These are phyloP conservation scores for Hypoxylon intermedium DNA, from an alignment of 495 filamentous ascomycete species.

Conservation along the genomic window DNA sequence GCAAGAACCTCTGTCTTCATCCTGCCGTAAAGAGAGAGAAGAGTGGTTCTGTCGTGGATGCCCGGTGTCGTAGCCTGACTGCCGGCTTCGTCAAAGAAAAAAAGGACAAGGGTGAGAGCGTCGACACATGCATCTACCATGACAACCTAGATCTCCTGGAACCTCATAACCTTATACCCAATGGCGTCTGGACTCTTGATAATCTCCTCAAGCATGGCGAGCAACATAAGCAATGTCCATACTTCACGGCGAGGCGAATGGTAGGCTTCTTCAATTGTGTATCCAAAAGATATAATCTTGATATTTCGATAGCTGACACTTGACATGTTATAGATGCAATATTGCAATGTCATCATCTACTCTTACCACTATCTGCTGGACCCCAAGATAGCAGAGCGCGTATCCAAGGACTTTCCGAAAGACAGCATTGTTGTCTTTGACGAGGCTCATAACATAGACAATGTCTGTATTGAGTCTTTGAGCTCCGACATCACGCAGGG, in stretches of 20 bases:
- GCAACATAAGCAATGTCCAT: conserved; percentile 94
- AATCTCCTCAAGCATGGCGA: conserved; percentile 86
- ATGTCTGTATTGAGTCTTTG: conserved; percentile 97
- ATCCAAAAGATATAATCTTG: conserved; percentile 10
- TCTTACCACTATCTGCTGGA: conserved; percentile 98
- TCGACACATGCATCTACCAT: conserved; percentile 93
- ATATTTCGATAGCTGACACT: conserved; percentile 12
- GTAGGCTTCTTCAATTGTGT: conserved; percentile 52
- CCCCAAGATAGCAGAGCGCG: conserved; percentile 96
- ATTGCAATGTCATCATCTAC: conserved; percentile 99
- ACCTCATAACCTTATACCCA: conserved; percentile 89
- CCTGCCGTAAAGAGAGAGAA: conserved; percentile 95
- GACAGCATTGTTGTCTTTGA: conserved; percentile 99
- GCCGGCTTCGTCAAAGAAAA: conserved; percentile 97
- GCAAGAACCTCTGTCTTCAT: conserved; percentile 96
- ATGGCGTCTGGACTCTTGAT: conserved; percentile 96
- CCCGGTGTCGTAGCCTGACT: conserved; percentile 91
- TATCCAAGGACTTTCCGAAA: conserved; percentile 95
- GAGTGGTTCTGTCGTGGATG: conserved; percentile 91
- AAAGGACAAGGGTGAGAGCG: conserved; percentile 91
- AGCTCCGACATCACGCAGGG: conserved; percentile 97
- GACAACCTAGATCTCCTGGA: conserved; percentile 96
- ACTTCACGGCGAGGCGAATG: conserved; percentile 95
- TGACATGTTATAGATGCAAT: conserved; percentile 75
- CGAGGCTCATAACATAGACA: conserved; percentile 99